These are phyloP conservation scores for Quercus lobata DNA, from an alignment of 331 rosid genomes.

Conservation along the genomic window DNA sequence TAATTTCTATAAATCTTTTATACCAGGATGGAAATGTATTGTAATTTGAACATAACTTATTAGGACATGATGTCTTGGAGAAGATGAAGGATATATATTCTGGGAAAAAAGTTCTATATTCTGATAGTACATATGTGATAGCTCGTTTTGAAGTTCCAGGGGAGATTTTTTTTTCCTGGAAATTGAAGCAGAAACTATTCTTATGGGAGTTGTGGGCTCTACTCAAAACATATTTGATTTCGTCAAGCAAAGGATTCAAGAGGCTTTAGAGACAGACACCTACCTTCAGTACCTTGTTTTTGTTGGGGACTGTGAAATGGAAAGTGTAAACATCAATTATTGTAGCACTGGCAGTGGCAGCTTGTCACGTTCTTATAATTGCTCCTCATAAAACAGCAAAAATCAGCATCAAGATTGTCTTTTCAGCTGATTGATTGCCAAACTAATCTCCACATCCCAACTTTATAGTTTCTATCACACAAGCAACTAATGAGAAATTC, in stretches of 20 bases:
- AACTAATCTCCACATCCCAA: too few species aligned
- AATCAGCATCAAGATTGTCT: not conserved
- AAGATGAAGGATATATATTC: constrained; percentile 71
- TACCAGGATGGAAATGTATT: too few species aligned
- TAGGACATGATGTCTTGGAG: constrained; percentile 39
- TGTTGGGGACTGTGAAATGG: constrained; percentile 83
- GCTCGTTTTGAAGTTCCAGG: constrained; percentile 97
- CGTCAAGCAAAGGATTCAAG: constrained; percentile 69
- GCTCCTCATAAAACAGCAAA: not conserved
- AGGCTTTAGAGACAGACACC: constrained; percentile 88
- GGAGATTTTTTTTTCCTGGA: constrained; percentile 84
- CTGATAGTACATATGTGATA: constrained; percentile 81
- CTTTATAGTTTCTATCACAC: too few species aligned
- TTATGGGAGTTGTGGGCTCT: constrained; percentile 87
- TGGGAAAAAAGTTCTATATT: not conserved
- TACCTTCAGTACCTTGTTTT: constrained; percentile 47
- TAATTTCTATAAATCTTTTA: too few species aligned
- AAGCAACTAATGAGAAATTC: too few species aligned
- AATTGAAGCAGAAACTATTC: constrained; percentile 91
- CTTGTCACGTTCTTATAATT: too few species aligned
- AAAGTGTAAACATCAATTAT: constrained; percentile 89
- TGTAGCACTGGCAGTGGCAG: constrained; percentile 17
- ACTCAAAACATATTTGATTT: constrained; percentile 83
- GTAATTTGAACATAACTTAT: too few species aligned
- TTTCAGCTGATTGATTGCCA: not conserved